Evolutionary conservation across 2,329 filamentous ascomycete genomes (phyloP).

Genomic region (Alternaria tenuissima): DNA sequence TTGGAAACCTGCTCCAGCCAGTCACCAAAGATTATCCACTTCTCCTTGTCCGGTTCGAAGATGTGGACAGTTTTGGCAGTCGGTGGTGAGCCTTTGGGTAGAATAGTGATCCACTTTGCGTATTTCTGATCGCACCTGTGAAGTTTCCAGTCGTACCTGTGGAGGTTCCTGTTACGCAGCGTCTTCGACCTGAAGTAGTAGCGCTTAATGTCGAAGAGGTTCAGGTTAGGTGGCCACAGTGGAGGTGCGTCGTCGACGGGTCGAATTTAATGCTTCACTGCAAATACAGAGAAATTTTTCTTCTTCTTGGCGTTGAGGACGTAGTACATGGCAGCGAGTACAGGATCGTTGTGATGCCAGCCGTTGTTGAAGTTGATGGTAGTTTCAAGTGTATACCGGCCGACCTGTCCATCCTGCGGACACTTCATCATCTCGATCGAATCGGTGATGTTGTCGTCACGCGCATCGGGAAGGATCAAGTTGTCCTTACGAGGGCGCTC

Average conservation of each 20-base stretch:
- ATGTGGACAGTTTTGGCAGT: not conserved
- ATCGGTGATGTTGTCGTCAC: not conserved
- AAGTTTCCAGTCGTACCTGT: no score
- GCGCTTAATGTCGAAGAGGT: not conserved
- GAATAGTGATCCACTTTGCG: not conserved
- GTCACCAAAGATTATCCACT: not conserved
- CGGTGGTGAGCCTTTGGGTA: not conserved
- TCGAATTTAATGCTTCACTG: not conserved
- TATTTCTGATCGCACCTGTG: not conserved
- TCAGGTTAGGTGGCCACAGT: not conserved
- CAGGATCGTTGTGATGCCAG: not conserved
- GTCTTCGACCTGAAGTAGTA: not conserved
- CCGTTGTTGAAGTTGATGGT: not conserved
- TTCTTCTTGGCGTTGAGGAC: not conserved
- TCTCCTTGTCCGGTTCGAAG: not conserved
- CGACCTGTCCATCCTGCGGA: not conserved
- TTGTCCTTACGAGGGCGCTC: not conserved
- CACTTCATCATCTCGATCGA: not conserved
- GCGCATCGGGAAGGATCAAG: not conserved
- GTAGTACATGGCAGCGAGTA: not conserved
- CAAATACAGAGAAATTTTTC: not conserved
- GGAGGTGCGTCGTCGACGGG: not conserved
- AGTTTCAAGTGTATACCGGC: not conserved
- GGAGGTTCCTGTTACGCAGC: no score
- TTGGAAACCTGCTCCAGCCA: not conserved